A percentile compares a stretch with the other conserved stretches of the same genome.
These are phyloP conservation scores for Kuraishia ogatae DNA, from an alignment of 805 yeast genomes.

Conservation along the genomic window DNA sequence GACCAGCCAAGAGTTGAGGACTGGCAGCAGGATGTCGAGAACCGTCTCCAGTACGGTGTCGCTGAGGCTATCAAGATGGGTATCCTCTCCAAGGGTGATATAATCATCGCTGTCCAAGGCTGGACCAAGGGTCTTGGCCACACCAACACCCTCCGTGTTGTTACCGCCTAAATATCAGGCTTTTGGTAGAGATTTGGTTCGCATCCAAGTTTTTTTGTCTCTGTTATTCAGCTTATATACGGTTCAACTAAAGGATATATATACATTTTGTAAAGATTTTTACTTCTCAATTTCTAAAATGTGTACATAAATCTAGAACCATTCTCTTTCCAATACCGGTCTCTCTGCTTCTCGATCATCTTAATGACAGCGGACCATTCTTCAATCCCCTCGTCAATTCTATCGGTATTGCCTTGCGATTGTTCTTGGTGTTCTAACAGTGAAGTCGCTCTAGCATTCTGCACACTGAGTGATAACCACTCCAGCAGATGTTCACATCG, in stretches of 20 bases:
- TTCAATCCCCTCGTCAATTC: neutral
- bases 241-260: neutral
- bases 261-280: neutral
- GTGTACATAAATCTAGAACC: neutral
- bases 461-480: neutral
- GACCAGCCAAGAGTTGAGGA: slow-evolving; percentile 52
- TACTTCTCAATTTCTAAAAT: too few relatives aligned
- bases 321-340: neutral
- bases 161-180: slow-evolving; percentile 49
- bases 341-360: neutral
- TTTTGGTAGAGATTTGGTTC: neutral
- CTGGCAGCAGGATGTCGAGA: slow-evolving; percentile 97
- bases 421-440: neutral
- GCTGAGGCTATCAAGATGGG: slow-evolving; percentile 82
- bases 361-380: neutral
- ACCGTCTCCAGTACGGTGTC: slow-evolving; percentile 89
- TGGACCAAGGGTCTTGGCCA: slow-evolving; percentile 98
- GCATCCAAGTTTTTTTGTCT: neutral
- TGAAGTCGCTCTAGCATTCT: neutral
- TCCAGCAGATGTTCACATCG: neutral
- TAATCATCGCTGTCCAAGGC: slow-evolving; percentile 93
- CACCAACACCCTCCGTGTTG: slow-evolving; percentile 95
- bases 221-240: neutral
- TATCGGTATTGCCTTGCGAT: neutral
- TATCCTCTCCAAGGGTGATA: slow-evolving; percentile 78